Base-by-base conservation (phyloP, 768 basidiomycete genomes). In the Grammothele lineata region DNA sequence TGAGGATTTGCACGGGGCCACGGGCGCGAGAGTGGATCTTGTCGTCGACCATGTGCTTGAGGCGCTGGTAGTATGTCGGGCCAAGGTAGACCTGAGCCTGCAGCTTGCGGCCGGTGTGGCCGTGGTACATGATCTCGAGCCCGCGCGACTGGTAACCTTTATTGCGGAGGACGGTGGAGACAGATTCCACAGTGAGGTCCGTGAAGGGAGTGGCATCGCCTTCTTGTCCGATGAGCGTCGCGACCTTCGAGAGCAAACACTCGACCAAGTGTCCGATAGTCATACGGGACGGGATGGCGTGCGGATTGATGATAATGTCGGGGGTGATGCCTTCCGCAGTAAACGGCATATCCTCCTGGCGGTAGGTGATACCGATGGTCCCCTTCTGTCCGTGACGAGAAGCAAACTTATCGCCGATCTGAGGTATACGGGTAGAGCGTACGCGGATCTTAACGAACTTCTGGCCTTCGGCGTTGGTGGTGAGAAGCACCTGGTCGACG, bases 31-130 rank as follows among this genome's bases (percentile, higher is more conserved):
- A 95, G 69, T 99, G 96, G 44, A 98, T 99, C 74, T 99, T 99
- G 70, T 99, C 96, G 65, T 97, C 94, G 37, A 99, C 96, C 95
- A 99, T 99, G 70, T 99, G 96, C 73, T 98, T 98, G 56, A 98
- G 74, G 30, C 95, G 86, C 66, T 99, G 95, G 66, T 99, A 99
- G 66, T 99, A 99, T 4, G 96, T 99, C 14, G 96, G 96, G 5
- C 96, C 96, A 52, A 99, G 85, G 67, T 98, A 99, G 11, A 99
- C 83, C 63, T 99, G 96, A 8, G 96, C 96, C 64, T 97, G 94
- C 2, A 99, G 79, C 65, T 99, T 99, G 47, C 83, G 81, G n/a
- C 95, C 96, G 1, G 95, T 96, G 64, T 98, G 96, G 4, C 96
- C 96, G 57, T 99, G 95, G 66, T 93, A 96, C 92, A 99, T 95